Evolutionary conservation across 768 basidiomycete species (phyloP).

Genomic region (Lactarius quietus): DNA sequence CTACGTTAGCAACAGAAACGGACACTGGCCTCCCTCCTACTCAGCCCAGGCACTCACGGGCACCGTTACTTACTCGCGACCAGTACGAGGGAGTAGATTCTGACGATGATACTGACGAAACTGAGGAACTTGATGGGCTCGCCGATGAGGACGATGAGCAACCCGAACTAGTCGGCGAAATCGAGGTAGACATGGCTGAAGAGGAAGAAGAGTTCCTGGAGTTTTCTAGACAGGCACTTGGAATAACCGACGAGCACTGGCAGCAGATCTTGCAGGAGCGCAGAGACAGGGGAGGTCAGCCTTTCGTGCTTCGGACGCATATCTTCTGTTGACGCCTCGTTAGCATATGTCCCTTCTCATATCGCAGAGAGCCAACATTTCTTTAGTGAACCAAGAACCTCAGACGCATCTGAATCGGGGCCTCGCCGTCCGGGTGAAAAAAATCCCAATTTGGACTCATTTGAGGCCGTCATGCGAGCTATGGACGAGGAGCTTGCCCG

Average conservation of each 20-base stretch:
- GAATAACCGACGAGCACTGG: slow-evolving; percentile 89
- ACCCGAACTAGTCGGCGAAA: slow-evolving; percentile 79
- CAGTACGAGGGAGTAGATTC: slow-evolving; percentile 91
- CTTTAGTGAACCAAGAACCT: not conserved
- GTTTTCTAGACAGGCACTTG: slow-evolving; percentile 89
- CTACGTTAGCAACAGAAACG: not conserved
- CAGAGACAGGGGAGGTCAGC: slow-evolving; percentile 74
- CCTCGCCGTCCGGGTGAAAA: slow-evolving; percentile 31
- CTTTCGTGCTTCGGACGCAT: not conserved
- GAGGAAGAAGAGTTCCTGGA: slow-evolving; percentile 95
- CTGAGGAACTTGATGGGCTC: slow-evolving; percentile 56
- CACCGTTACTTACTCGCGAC: slow-evolving; percentile 77
- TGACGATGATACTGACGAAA: slow-evolving; percentile 85
- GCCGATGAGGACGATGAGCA: slow-evolving; percentile 65
- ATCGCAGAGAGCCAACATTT: slow-evolving; percentile 12
- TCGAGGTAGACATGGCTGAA: slow-evolving; percentile 88
- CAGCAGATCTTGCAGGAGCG: slow-evolving; percentile 78
- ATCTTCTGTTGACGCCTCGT: not conserved
- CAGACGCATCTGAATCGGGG: slow-evolving; percentile 2
- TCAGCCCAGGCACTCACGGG: slow-evolving; percentile 48
- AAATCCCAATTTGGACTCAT: slow-evolving; percentile 82
- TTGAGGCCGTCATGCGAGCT: slow-evolving; percentile 94
- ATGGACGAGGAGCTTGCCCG: slow-evolving; percentile 83
- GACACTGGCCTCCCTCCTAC: slow-evolving; percentile 1
- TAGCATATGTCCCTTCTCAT: slow-evolving; percentile 31